phyloP scores from a whole-genome alignment of 2,329 filamentous ascomycete species.

The Aspergillus arachidicola region DNA sequence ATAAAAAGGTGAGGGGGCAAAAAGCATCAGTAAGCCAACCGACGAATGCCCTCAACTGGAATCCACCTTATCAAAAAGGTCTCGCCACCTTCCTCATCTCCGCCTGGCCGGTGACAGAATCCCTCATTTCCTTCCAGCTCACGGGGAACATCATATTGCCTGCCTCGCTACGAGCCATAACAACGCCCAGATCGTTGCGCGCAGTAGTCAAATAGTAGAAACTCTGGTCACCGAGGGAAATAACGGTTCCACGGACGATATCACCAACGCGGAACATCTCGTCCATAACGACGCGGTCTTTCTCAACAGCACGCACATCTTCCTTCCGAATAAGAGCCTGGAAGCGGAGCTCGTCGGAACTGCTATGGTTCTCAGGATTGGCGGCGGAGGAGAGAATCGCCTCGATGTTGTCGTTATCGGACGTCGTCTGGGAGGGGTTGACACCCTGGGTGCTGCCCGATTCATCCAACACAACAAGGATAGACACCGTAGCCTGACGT shows the following conservation, averaged over 20 bases:
- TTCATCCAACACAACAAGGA: constrained; percentile 74
- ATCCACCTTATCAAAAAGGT: constrained; percentile 66
- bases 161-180: constrained; percentile 85
- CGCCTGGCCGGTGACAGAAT: constrained; percentile 73
- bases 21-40: neutral
- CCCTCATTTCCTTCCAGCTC: constrained; percentile 92
- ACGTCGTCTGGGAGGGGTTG: constrained; percentile 26
- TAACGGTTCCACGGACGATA: constrained; percentile 83
- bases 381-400: constrained; percentile 41
- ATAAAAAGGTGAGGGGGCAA: neutral
- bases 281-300: constrained; percentile 88
- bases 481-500: constrained; percentile 81
- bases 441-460: constrained; percentile 18
- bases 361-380: constrained; percentile 45
- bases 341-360: constrained; percentile 68
- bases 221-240: constrained; percentile 87
- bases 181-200: constrained; percentile 86
- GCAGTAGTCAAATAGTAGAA: constrained; percentile 96
- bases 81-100: constrained; percentile 93
- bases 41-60: neutral
- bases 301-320: constrained; percentile 92
- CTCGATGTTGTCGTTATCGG: constrained; percentile 42
- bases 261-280: constrained; percentile 93
- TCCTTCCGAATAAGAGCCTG: constrained; percentile 83
- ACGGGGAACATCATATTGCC: constrained; percentile 91